Evolutionary conservation across 2,329 filamentous ascomycete genomes (phyloP), one percentile per base, ranked within the genome.

Genomic region (Immersiporthe knoxdaviesiana): DNA sequence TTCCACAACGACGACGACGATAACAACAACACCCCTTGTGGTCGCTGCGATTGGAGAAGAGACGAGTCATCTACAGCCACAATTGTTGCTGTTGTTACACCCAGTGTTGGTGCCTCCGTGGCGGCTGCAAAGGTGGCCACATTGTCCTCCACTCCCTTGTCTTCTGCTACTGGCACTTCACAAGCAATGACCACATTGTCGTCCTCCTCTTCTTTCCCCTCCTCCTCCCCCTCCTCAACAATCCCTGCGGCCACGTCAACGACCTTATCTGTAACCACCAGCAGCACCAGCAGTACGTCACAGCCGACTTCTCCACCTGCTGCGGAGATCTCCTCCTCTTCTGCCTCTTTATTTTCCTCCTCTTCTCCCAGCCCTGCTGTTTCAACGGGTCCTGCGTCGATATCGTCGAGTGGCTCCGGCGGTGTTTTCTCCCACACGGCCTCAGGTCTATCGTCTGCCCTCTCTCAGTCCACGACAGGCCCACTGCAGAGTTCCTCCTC

Each of bases 281-380:
- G 37, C 37, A 39, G 35, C 35, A 35, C 39, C 63, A 59, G 30
- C 41, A 30, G 39, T 14, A 39, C 39, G 44, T 30, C 8, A 16
- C 63, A 30, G 35, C 39, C 24, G 44, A 18, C 37, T 44, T 47
- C 59, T 59, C 59, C 68, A 63, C 59, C 35, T 35, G 4, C 50
- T 16, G 27, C 67, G n/a, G 10, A 59, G 21, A 67, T 37, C 32
- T 52, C 59, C 35, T 21, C 21, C 7, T 32, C 39, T 21, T 8
- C 21, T n/a, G 18, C 59, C 16, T 30, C n/a, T 14, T 30, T 35
- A 14, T 21, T n/a, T 47, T 47, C 41, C 8, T 47, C 52, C 18
- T 21, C 30, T n/a, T n/a, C n/a, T n/a, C n/a, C n/a, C 47, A 61
- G 68, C 65, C 54, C 39, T 56, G 59, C 14, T 16, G 54, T n/a